Evolutionary conservation across 805 yeast species (phyloP), one percentile per base, ranked within the genome.

Genomic region (Grigorovia transvaalensis): DNA sequence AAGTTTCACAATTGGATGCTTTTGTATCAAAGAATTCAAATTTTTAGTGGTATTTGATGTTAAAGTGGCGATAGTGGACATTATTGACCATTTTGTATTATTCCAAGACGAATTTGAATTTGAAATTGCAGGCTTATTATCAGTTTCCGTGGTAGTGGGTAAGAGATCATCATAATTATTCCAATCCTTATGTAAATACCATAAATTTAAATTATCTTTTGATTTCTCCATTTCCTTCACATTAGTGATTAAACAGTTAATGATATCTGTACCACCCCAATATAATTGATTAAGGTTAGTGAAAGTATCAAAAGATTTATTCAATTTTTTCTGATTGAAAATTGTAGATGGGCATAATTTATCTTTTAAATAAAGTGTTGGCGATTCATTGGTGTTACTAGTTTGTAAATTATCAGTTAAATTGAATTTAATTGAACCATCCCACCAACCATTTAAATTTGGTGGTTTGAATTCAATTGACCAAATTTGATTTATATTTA

Each of bases 201-300:
- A 38, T 38, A 9, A 2, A 13, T 38, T 38, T 38, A n/a, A n/a
- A 38, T 38, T 38, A 15, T 13, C n/a, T 15, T 13, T 38, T 38
- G 42, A 38, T 38, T 38, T 38, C 15, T 38, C 42, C 42, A 38
- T 38, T 12, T 13, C 9, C 2, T 38, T 38, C 8, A 38, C 42
- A 15, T 15, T 38, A 12, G 12, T 38, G 17, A 38, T 38, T 38
- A 38, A 38, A 13, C 42, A 38, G 15, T 74, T 71, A 53, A 88
- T 67, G 53, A 93, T 83, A 57, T 86, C 85, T 45, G 77, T 79
- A 1, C 97, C 99, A 19, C 99, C 99, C 97, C 98, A 93, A 57
- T 82, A 85, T 43, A 88, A 64, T 40, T 74, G 76, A 27, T 72
- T 73, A 1, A 71, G 66, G 42, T 73, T 72, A 15, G 78, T 78